phyloP scores from a whole-genome alignment of 768 basidiomycete genomes.

The Xerocomus potaroensis region DNA sequence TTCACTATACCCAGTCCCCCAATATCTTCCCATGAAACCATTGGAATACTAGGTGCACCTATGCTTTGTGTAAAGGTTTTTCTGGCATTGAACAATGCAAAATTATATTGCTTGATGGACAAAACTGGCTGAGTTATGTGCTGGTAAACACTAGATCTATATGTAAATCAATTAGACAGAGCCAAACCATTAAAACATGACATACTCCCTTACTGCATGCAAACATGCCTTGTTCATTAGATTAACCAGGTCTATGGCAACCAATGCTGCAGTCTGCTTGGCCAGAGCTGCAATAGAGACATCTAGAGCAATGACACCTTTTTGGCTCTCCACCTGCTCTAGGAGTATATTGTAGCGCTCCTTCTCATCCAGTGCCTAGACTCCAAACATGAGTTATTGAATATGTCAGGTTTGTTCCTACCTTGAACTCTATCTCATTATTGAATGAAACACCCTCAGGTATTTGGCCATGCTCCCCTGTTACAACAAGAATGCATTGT shows the following conservation, averaged over 20 bases:
- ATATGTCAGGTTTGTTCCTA: conserved; percentile 25
- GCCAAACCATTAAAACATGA: background rate
- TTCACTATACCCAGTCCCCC: conserved; percentile 89
- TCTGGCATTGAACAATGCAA: conserved; percentile 67
- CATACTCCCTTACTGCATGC: conserved; percentile 35
- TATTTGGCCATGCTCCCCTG: conserved; percentile 60
- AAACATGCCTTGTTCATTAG: conserved; percentile 58
- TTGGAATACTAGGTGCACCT: conserved; percentile 96
- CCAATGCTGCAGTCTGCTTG: conserved; percentile 85
- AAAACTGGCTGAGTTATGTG: conserved; percentile 12
- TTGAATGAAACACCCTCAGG: conserved; percentile 75
- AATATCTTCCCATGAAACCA: conserved; percentile 95
- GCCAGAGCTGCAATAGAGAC: conserved; percentile 71
- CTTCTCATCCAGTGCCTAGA: conserved; percentile 74
- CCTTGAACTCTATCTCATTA: conserved; percentile 76
- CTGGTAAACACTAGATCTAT: conserved; percentile 4
- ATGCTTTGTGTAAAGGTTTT: conserved; percentile 85
- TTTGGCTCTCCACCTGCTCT: conserved; percentile 36
- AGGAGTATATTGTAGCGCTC: conserved; percentile 63
- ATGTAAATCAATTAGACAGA: background rate
- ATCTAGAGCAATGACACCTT: conserved; percentile 58
- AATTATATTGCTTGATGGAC: conserved; percentile 62
- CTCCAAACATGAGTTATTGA: background rate
- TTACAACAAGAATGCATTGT: conserved; percentile 73
- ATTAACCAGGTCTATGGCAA: conserved; percentile 74